phyloP scores from a whole-genome alignment of 1,139 yeast genomes.

The Protomyces inundatus region DNA sequence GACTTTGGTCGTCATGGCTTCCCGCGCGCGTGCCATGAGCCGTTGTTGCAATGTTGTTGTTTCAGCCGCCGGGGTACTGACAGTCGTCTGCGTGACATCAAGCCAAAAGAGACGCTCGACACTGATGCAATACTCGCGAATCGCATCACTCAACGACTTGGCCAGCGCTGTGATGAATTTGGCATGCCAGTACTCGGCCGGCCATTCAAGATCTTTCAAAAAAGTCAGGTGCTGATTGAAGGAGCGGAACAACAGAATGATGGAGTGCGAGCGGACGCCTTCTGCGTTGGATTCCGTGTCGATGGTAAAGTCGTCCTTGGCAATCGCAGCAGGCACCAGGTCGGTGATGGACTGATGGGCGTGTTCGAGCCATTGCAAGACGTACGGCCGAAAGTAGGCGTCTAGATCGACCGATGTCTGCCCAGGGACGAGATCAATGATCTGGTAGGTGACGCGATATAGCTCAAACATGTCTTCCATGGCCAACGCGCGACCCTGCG shows the following conservation, averaged over 20 bases:
- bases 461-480: conserved; percentile 60
- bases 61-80: conserved; percentile 31
- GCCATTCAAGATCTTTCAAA: conserved; percentile 58
- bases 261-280: conserved; percentile 42
- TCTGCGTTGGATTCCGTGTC: conserved; percentile 35
- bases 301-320: conserved; percentile 45
- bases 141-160: conserved; percentile 58
- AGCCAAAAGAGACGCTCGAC: conserved; percentile 47
- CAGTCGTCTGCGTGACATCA: conserved; percentile 40
- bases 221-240: conserved; percentile 55
- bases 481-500: conserved; percentile 37
- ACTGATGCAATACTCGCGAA: conserved; percentile 50
- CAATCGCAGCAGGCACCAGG: conserved; percentile 57
- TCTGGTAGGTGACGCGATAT: conserved; percentile 53
- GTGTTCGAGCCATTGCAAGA: conserved; percentile 53
- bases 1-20: conserved; percentile 43
- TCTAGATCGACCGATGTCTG: conserved; percentile 5
- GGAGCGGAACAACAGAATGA: conserved; percentile 61
- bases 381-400: conserved; percentile 52
- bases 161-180: conserved; percentile 54
- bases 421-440: conserved; percentile 50
- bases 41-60: conserved; percentile 37
- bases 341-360: conserved; percentile 48
- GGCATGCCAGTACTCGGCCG: conserved; percentile 56
- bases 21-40: conserved; percentile 44